Base-by-base conservation (phyloP, 495 filamentous ascomycete genomes). In the Saxophila tyrrhenica region DNA sequence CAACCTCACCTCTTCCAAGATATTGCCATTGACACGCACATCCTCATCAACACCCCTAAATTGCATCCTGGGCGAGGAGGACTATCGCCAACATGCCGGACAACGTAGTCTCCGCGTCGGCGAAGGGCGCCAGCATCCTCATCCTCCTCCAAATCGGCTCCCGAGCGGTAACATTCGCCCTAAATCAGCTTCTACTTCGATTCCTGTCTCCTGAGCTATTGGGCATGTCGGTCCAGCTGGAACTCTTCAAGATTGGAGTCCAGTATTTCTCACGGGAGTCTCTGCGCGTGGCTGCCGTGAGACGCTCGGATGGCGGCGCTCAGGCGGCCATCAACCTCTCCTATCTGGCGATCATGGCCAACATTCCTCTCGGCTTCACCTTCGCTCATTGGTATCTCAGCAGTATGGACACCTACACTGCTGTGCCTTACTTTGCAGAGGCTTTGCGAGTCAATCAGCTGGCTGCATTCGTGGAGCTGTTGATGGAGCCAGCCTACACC, bases 231-330 rank as follows among this genome's bases (percentile, higher is more conserved):
- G 80, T 88, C 2, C 94, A 95, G 65, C 77, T 97, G 2, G 92
- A 99, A 56, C 78, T 97, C 1, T 95, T 86, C 67, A 87, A 87
- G 53, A 82, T 90, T 25, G 84, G 87, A 1, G 82, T 94, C 11
- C 73, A 97, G 1, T 95, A 89, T 66, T 97, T 97, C 59, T 86
- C 92, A 0, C 76, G 92, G 25, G 92, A 99, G 69, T 87, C 83
- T 51, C 70, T 97, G 41, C 79, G 92, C 17, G 81, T 89, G 21
- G 89, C 89, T 2, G 77, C 94, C 35, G 90, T 95, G 67, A 77
- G 91, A 55, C 85, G 94, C 56, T 74, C 79, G 24, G 67, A 74
- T 23, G 25, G 59, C 22, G 25, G 59, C 25, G 55, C 61, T 24
- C 63, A 97, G 61, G 79, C 84, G 7, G 81, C 90, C 49, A 75